Percentiles rank a stretch among this genome's conserved stretches.
These are phyloP conservation scores for Neoarthrinium moseri DNA, from an alignment of 2,329 filamentous ascomycete species.

Conservation along the genomic window DNA sequence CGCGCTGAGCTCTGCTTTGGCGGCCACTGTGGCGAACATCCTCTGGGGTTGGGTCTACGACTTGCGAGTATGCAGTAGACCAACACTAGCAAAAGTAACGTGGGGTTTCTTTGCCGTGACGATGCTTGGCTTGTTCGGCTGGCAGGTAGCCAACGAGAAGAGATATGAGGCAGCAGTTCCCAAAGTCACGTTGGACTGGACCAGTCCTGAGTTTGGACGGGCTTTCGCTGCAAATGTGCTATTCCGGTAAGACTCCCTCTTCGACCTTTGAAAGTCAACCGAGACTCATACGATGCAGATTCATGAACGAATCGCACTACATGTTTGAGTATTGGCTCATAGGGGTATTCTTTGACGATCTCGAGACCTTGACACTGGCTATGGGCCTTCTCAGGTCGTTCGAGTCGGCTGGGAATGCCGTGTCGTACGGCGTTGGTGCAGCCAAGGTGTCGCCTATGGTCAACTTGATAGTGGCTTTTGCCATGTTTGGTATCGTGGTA, in stretches of 20 bases:
- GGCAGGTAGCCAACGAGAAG: slow-evolving; percentile 47
- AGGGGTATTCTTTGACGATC: slow-evolving; percentile 48
- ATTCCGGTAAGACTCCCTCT: slow-evolving; percentile 33
- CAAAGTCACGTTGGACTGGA: slow-evolving; percentile 43
- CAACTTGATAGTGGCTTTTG: too few species aligned
- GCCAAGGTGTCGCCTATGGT: too few species aligned
- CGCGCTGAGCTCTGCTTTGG: slow-evolving; percentile 43
- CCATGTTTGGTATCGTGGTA: too few species aligned
- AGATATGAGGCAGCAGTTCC: slow-evolving; percentile 37
- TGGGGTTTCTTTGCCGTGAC: slow-evolving; percentile 34
- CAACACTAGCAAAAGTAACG: slow-evolving; percentile 38
- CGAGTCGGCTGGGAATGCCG: slow-evolving; percentile 44
- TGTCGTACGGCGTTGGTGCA: slow-evolving; percentile 47
- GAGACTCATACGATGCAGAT: slow-evolving; percentile 18
- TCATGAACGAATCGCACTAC: slow-evolving; percentile 51
- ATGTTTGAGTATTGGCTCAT: slow-evolving; percentile 53
- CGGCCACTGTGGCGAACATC: slow-evolving; percentile 42
- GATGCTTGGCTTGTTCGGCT: slow-evolving; percentile 37
- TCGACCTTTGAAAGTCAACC: slow-evolving; percentile 5
- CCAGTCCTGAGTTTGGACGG: slow-evolving; percentile 38
- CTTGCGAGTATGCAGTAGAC: slow-evolving; percentile 37
- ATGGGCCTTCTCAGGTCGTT: slow-evolving; percentile 48
- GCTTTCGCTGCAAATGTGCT: slow-evolving; percentile 48
- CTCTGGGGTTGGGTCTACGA: slow-evolving; percentile 52
- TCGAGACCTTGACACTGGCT: slow-evolving; percentile 50